A percentile compares a stretch with the other conserved stretches of the same genome.
Evolutionary conservation across 2,329 filamentous ascomycete genomes (phyloP).

Genomic region (Lachnellula suecica): DNA sequence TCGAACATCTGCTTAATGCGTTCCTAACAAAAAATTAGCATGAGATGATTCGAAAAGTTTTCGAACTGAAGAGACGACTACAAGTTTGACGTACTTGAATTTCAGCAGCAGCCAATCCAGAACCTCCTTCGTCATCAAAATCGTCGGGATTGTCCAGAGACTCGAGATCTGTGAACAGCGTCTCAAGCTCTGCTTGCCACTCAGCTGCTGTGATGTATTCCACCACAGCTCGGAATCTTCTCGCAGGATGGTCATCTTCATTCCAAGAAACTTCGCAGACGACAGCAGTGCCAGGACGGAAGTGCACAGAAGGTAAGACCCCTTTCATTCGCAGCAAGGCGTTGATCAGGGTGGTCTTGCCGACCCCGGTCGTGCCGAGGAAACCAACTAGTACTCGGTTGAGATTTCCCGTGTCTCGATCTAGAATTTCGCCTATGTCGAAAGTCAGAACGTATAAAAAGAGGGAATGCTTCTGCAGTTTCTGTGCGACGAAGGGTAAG

Average conservation of each 20-base stretch:
- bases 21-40: too few species aligned
- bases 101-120: neutral
- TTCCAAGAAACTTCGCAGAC: constrained; percentile 21
- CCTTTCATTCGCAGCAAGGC: constrained; percentile 40
- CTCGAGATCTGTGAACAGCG: constrained; percentile 12
- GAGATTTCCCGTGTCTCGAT: constrained; percentile 3
- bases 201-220: constrained; percentile 12
- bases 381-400: constrained; percentile 32
- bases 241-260: neutral
- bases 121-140: neutral
- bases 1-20: neutral
- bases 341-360: constrained; percentile 64
- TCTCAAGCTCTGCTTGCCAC: constrained; percentile 16
- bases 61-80: too few species aligned
- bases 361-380: constrained; percentile 59
- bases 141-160: neutral
- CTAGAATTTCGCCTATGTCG: constrained; percentile 7
- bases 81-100: too few species aligned
- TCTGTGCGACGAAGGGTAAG: too few species aligned
- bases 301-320: constrained; percentile 11
- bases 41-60: too few species aligned
- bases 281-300: constrained; percentile 19
- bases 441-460: too few species aligned
- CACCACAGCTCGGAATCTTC: constrained; percentile 7
- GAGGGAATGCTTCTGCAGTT: too few species aligned